These are phyloP conservation scores for Lachnellula subtilissima DNA, from an alignment of 2,329 filamentous ascomycete species.

Conservation along the genomic window DNA sequence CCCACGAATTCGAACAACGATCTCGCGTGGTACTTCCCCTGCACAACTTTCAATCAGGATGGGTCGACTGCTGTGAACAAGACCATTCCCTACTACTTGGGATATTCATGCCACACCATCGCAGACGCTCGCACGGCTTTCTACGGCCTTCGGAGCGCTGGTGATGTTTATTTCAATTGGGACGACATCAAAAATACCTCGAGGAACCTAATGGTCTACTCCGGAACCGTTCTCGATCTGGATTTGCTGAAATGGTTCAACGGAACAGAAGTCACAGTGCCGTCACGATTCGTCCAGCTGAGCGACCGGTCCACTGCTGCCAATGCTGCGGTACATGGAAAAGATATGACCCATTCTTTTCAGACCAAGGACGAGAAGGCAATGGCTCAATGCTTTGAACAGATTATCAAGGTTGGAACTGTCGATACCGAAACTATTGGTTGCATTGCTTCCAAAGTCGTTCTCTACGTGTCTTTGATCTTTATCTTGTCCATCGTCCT, in stretches of 20 bases:
- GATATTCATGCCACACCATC: slow-evolving; percentile 86
- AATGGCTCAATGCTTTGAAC: slow-evolving; percentile 78
- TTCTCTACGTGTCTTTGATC: slow-evolving; percentile 86
- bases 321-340: slow-evolving; percentile 66
- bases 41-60: slow-evolving; percentile 86
- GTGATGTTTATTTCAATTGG: slow-evolving; percentile 96
- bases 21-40: slow-evolving; percentile 96
- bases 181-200: slow-evolving; percentile 84
- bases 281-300: slow-evolving; percentile 73
- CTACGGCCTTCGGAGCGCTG: slow-evolving; percentile 65
- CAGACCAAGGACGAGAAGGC: slow-evolving; percentile 74
- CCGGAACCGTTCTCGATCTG: slow-evolving; percentile 86
- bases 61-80: slow-evolving; percentile 74
- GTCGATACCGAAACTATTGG: slow-evolving; percentile 95
- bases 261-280: slow-evolving; percentile 68
- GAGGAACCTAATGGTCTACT: slow-evolving; percentile 90
- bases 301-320: slow-evolving; percentile 57
- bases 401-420: slow-evolving; percentile 93
- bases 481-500: slow-evolving; percentile 88
- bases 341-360: slow-evolving; percentile 85
- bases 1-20: slow-evolving; percentile 69
- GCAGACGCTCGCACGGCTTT: slow-evolving; percentile 63
- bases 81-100: slow-evolving; percentile 70
- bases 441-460: slow-evolving; percentile 95
- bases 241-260: slow-evolving; percentile 91